Conservation (phyloP, 2,329 filamentous ascomycete genomes). For the Rutstroemia sp. region DNA sequence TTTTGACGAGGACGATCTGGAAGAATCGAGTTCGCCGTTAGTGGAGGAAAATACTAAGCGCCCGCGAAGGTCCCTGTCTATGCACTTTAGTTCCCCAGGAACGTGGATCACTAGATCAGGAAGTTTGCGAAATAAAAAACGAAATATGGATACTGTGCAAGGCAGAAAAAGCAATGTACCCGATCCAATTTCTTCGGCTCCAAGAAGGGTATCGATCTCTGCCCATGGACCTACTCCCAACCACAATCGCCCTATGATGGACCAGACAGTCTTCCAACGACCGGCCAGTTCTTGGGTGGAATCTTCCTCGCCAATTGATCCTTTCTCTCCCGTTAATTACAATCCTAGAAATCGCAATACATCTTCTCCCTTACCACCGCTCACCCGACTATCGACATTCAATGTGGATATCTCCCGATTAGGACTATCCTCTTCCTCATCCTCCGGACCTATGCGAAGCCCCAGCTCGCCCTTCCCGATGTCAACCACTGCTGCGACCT, state of each 20-base stretch:
- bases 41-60: constrained; percentile 27
- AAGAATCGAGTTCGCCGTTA: not conserved
- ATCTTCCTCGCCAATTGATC: constrained; percentile 19
- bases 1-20: not conserved
- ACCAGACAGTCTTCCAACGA: constrained; percentile 20
- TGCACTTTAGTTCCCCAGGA: constrained; percentile 50
- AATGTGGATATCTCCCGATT: constrained; percentile 45
- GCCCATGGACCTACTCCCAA: constrained; percentile 18
- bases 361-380: constrained; percentile 49
- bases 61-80: constrained; percentile 48
- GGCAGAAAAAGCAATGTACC: constrained; percentile 46
- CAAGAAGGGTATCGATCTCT: constrained; percentile 21
- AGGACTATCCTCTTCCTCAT: constrained; percentile 36
- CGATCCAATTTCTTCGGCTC: constrained; percentile 37
- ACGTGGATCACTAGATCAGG: constrained; percentile 50
- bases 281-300: constrained; percentile 13
- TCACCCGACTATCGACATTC: constrained; percentile 47
- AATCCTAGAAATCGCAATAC: constrained; percentile 32
- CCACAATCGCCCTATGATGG: constrained; percentile 17
- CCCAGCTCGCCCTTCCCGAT: constrained; percentile 24
- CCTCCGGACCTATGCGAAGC: constrained; percentile 21
- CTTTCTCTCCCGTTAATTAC: constrained; percentile 18
- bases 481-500: constrained; percentile 28
- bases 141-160: constrained; percentile 36
- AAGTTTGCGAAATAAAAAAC: constrained; percentile 50